Evolutionary conservation across 2,329 filamentous ascomycete genomes (phyloP), one percentile per base, ranked within the genome.

Genomic region (Rutstroemia sp.): DNA sequence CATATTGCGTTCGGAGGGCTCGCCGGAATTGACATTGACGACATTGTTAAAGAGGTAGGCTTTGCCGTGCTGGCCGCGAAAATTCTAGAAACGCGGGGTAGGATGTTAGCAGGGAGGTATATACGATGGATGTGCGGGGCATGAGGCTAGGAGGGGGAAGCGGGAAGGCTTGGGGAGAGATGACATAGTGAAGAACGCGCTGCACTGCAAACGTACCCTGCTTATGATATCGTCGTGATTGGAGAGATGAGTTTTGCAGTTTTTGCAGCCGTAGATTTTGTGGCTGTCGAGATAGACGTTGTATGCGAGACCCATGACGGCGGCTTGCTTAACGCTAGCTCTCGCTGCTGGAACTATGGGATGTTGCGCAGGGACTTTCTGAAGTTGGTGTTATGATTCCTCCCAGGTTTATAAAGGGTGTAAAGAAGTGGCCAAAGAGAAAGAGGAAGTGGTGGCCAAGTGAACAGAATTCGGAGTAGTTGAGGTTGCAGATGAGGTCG

Each of bases 211-310:
- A 73, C 86, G 68, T 76, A 97, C 92, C 67, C 91, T 80, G 69
- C 90, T 96, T 62, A 97, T 91, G 63, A 99, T 96, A 68, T 96
- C 91, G 65, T 97, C 91, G 66, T 95, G 90, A 71, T 96, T 94
- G 34, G 92, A 87, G 17, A 99, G 83, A 70, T 99, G 94, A 7
- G 94, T 89, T 73, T 96, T 96, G 84, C 94, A 99, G 67, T 81
- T 82, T 77, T 92, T 92, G 82, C 89, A 96, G 63, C 89, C 91
- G 72, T 94, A 95, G 70, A 96, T 92, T 73, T 89, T 89, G 73
- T 79, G 82, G 69, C 88, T 87, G 72, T 85, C 89, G 63, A 96
- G 85, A 72, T 96, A 96, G 59, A 88, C 85, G 75, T 96, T 96
- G 78, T 96, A 96, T 58, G 86, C 78, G 65, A 96, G 84, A 64